A percentile compares a stretch with the other conserved stretches of the same genome.
phyloP scores from a whole-genome alignment of 2,329 filamentous ascomycete genomes.

The Fusarium phyllophilum region DNA sequence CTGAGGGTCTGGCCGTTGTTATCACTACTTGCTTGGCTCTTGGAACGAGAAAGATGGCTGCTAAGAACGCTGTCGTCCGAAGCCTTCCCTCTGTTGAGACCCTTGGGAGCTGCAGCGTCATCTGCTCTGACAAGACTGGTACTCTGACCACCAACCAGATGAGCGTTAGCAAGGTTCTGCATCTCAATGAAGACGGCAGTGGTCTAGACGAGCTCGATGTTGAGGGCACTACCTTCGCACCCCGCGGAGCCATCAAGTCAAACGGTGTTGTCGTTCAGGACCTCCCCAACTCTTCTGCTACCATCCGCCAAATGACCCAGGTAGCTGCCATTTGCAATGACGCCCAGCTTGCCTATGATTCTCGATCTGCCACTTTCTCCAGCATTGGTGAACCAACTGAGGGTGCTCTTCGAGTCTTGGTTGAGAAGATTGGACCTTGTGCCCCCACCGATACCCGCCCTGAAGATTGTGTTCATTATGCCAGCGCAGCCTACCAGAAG shows the following conservation, averaged over 20 bases:
- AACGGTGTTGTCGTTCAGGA: slow-evolving; percentile 76
- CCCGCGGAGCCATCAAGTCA: slow-evolving; percentile 76
- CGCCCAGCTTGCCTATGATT: slow-evolving; percentile 82
- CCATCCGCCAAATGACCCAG: slow-evolving; percentile 80
- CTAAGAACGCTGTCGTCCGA: slow-evolving; percentile 96
- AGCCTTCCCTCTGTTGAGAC: slow-evolving; percentile 97
- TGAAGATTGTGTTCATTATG: slow-evolving; percentile 78
- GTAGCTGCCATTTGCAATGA: slow-evolving; percentile 88
- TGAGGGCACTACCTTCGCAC: slow-evolving; percentile 91
- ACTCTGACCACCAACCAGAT: slow-evolving; percentile 99
- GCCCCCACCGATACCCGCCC: slow-evolving; percentile 64
- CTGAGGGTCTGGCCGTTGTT: slow-evolving; percentile 95
- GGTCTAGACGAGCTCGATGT: slow-evolving; percentile 88
- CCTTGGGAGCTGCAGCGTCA: slow-evolving; percentile 97
- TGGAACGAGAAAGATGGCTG: slow-evolving; percentile 97
- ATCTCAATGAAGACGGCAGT: slow-evolving; percentile 77
- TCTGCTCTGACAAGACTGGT: slow-evolving; percentile 99
- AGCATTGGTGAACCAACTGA: slow-evolving; percentile 96
- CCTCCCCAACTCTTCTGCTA: slow-evolving; percentile 76
- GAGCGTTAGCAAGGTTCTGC: slow-evolving; percentile 94
- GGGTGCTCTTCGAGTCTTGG: slow-evolving; percentile 87
- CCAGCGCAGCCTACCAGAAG: slow-evolving; percentile 86
- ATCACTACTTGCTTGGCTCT: slow-evolving; percentile 98
- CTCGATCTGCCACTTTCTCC: slow-evolving; percentile 76
- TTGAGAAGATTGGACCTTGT: slow-evolving; percentile 92